phyloP scores from a whole-genome alignment of 2,329 filamentous ascomycete genomes.

The Cercospora janseana region DNA sequence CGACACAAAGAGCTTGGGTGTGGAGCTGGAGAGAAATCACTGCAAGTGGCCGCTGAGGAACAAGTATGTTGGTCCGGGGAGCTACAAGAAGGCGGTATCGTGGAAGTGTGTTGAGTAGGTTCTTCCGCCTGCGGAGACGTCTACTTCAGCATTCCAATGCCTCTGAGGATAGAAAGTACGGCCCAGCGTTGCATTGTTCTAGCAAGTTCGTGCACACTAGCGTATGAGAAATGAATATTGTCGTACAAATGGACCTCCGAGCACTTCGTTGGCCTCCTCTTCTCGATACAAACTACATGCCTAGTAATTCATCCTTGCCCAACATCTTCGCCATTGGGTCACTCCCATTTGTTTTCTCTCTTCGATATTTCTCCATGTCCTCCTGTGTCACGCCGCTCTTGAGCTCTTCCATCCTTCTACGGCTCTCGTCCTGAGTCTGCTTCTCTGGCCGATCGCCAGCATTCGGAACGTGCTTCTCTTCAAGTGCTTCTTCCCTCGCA shows the following conservation, averaged over 20 bases:
- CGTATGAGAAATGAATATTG: not conserved
- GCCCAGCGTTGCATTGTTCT: too few relatives aligned
- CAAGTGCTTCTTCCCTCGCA: conserved; percentile 44
- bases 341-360: conserved; percentile 68
- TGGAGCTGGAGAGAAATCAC: conserved; percentile 48
- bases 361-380: conserved; percentile 81
- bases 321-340: conserved; percentile 86
- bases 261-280: conserved; percentile 13
- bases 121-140: not conserved
- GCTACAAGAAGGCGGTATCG: conserved; percentile 29
- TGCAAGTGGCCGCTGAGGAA: conserved; percentile 41
- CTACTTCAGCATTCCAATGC: not conserved
- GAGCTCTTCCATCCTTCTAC: conserved; percentile 76
- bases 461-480: conserved; percentile 46
- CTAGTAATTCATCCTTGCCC: conserved; percentile 66
- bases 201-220: too few relatives aligned
- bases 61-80: conserved; percentile 28
- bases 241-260: conserved; percentile 9
- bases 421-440: conserved; percentile 50
- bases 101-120: conserved; percentile 30
- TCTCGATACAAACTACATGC: conserved; percentile 18
- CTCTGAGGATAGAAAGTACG: too few relatives aligned
- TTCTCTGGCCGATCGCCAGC: conserved; percentile 44
- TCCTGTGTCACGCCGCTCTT: conserved; percentile 74
- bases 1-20: conserved; percentile 38